Percentiles rank a stretch among this genome's conserved stretches.
Evolutionary conservation across 2,329 filamentous ascomycete species (phyloP).

Genomic region (Apiospora sp.): DNA sequence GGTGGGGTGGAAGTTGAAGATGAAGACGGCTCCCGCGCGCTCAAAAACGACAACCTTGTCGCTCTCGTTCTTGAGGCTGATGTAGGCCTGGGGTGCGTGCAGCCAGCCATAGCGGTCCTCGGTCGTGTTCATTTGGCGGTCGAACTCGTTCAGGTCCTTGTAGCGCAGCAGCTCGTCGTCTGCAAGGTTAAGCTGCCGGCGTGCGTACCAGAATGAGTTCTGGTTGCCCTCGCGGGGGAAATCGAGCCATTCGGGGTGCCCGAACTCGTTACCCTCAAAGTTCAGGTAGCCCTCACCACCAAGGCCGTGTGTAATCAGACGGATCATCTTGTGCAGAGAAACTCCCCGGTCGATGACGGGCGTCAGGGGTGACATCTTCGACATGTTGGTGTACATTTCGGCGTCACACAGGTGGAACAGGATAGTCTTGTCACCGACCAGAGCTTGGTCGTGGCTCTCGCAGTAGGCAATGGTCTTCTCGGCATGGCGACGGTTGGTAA

Average conservation of each 20-base stretch:
- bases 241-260: slow-evolving; percentile 98
- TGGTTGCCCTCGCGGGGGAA: slow-evolving; percentile 93
- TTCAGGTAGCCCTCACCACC: slow-evolving; percentile 98
- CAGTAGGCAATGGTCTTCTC: slow-evolving; percentile 99
- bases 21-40: slow-evolving; percentile 85
- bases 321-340: slow-evolving; percentile 96
- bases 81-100: slow-evolving; percentile 83
- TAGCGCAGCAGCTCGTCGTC: slow-evolving; percentile 89
- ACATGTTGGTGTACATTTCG: slow-evolving; percentile 99
- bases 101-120: slow-evolving; percentile 95
- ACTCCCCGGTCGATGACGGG: slow-evolving; percentile 90
- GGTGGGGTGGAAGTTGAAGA: slow-evolving; percentile 94
- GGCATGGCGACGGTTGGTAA: slow-evolving; percentile 91
- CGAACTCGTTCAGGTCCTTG: slow-evolving; percentile 91
- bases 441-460: slow-evolving; percentile 95
- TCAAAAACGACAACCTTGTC: slow-evolving; percentile 98
- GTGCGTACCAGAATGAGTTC: slow-evolving; percentile 94
- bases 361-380: slow-evolving; percentile 81
- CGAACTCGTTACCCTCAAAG: slow-evolving; percentile 99
- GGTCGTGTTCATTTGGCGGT: slow-evolving; percentile 86
- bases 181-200: slow-evolving; percentile 90
- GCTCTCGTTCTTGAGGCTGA: slow-evolving; percentile 90
- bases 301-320: slow-evolving; percentile 87
- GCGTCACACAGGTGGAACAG: slow-evolving; percentile 99
- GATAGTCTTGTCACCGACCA: slow-evolving; percentile 95